A percentile compares a stretch with the other conserved stretches of the same genome.
Conservation (phyloP, 2,329 filamentous ascomycete genomes). For the Xylaria sp. region DNA sequence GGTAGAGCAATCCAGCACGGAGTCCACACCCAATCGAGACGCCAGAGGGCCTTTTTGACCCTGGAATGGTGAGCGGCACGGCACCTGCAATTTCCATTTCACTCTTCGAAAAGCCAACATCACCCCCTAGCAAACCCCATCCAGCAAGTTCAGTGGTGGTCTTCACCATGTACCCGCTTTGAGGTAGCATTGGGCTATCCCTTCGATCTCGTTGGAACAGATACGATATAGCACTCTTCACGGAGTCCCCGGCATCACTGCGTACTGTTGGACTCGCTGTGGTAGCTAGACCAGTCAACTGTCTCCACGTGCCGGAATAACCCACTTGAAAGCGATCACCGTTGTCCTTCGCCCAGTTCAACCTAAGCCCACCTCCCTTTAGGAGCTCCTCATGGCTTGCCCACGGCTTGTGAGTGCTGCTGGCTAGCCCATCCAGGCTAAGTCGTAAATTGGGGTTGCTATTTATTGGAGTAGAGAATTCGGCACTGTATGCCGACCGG, state of each 20-base stretch:
- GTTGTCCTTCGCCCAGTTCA: constrained; percentile 75
- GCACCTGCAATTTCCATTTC: constrained; percentile 85
- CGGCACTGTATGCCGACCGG: constrained; percentile 88
- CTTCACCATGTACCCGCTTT: constrained; percentile 82
- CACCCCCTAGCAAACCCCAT: constrained; percentile 82
- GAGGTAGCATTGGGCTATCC: constrained; percentile 86
- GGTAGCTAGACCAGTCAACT: constrained; percentile 81
- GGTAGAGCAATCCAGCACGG: constrained; percentile 84
- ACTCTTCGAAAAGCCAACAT: constrained; percentile 94
- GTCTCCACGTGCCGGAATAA: constrained; percentile 87
- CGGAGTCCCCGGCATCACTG: constrained; percentile 86
- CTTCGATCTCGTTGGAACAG: constrained; percentile 82
- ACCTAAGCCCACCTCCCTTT: constrained; percentile 79
- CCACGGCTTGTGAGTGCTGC: constrained; percentile 89
- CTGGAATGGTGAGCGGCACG: constrained; percentile 77
- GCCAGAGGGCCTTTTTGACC: constrained; percentile 75
- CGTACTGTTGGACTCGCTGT: constrained; percentile 85
- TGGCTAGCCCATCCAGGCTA: constrained; percentile 83
- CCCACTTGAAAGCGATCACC: constrained; percentile 80
- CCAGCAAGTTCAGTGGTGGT: constrained; percentile 87
- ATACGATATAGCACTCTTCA: constrained; percentile 89
- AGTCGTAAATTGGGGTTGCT: constrained; percentile 85
- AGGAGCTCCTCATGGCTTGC: constrained; percentile 92
- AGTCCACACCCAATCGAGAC: constrained; percentile 86
- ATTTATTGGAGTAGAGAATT: constrained; percentile 83